Base-by-base conservation (phyloP, 2,329 filamentous ascomycete genomes). In the Alternaria burnsii region DNA sequence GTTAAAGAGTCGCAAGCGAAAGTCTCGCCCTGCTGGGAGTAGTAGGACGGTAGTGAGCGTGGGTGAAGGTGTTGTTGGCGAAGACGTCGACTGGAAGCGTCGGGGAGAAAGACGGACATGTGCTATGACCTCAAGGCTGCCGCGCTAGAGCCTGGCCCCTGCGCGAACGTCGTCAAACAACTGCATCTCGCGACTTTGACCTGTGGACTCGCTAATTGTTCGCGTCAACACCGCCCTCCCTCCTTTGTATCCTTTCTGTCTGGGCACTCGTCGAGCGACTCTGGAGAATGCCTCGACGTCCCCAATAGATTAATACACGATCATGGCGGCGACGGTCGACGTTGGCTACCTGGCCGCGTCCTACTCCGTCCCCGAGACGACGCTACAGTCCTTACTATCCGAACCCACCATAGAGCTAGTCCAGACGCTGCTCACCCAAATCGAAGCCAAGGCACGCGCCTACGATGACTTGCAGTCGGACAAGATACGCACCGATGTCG, bases 401-500 rank as follows among this genome's bases (percentile, higher is more conserved):
- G 84, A 86, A 40, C 91, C 91, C 50, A 97, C 93, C 4, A 82
- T 86, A 64, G 92, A 96, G 12, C 87, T 97, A 26, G 91, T 97
- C 66, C 85, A 87, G 59, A 83, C 87, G 42, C 84, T 99, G 53
- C 85, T 99, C 41, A 84, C 87, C 63, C 89, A 91, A 26, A 87
- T 98, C 54, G 86, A 89, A 24, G 82, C 83, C 30, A 97, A 95
- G 78, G 93, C 92, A 36, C 91, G 89, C 71, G 93, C 97, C 72
- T 90, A 88, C 71, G 93, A 97, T 75, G 86, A 89, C 40, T 82
- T 97, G 41, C 92, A 90, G 71, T 90, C 94, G 10, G 92, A 97
- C 67, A 98, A 97, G 81, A 85, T 97, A 44, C 90, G 92, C 68
- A 83, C 92, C 46, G 93, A 97, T 72, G 95, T 99, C 44, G 94